phyloP scores from a whole-genome alignment of 83 land plant species.

The Picea mariana region DNA sequence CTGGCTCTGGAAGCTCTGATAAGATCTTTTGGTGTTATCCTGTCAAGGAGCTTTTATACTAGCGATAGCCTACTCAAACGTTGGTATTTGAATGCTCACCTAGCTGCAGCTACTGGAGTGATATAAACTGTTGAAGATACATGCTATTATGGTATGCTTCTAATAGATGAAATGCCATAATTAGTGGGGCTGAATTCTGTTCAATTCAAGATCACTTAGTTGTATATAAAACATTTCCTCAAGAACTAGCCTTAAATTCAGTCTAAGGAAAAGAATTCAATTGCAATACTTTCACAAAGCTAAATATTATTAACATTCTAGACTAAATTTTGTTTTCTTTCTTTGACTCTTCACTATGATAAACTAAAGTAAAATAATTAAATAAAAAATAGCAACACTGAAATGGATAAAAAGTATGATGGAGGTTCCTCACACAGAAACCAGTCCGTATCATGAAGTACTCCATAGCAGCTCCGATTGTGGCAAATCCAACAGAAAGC shows the following conservation, averaged over 20 bases:
- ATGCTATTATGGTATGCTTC: neutral
- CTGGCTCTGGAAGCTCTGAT: no score
- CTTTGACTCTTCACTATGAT: neutral
- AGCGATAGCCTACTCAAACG: no score
- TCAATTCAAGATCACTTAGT: neutral
- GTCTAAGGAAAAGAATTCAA: neutral
- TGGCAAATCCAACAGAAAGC: conserved; percentile 48
- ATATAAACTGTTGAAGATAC: neutral
- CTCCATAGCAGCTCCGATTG: conserved; percentile 73
- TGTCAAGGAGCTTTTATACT: no score
- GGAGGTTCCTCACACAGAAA: conserved; percentile 61
- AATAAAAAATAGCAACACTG: neutral
- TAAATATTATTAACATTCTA: no score
- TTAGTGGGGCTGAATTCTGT: neutral
- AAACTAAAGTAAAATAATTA: no score
- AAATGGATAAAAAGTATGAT: conserved; percentile 24
- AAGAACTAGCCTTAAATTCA: neutral
- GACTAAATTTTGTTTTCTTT: neutral
- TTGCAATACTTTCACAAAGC: neutral
- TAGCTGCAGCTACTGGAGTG: no score
- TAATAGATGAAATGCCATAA: neutral
- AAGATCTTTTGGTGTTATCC: no score
- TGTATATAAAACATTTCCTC: neutral
- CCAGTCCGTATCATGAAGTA: conserved; percentile 75
- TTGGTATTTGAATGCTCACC: no score